These are phyloP conservation scores for Pseudogymnoascus sp. DNA, from an alignment of 2,329 filamentous ascomycete species.

Conservation along the genomic window DNA sequence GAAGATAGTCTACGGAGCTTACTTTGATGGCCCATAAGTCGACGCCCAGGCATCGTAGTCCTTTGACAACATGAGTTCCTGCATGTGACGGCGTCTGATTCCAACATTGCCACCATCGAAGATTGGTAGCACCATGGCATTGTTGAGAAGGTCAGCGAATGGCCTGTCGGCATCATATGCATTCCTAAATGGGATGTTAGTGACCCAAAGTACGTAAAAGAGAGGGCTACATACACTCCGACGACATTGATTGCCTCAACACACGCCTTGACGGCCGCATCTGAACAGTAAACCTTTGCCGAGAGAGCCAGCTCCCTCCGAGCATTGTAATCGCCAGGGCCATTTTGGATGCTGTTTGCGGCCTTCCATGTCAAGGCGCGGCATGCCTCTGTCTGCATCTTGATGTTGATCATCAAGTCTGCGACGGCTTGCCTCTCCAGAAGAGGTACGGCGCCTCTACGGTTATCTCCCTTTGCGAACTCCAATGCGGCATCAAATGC, in stretches of 20 bases:
- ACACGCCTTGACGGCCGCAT: conserved; percentile 41
- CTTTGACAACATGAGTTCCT: conserved; percentile 37
- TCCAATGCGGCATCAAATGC: conserved; percentile 44
- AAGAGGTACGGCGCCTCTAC: conserved; percentile 39
- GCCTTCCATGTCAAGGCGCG: conserved; percentile 47
- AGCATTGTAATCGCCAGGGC: conserved; percentile 33
- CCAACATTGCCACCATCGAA: conserved; percentile 51
- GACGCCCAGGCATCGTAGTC: conserved; percentile 42
- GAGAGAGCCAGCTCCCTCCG: conserved; percentile 40
- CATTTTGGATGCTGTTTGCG: conserved; percentile 36
- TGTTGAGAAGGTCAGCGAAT: conserved; percentile 38
- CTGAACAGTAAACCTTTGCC: conserved; percentile 46
- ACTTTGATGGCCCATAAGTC: conserved; percentile 22
- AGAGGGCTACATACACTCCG: conserved; percentile 35
- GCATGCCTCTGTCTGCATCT: conserved; percentile 44
- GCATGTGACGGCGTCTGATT: conserved; percentile 41
- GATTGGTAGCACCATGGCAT: conserved; percentile 40
- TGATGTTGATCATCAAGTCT: conserved; percentile 45
- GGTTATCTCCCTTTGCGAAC: conserved; percentile 41
- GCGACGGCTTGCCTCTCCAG: conserved; percentile 43
- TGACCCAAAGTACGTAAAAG: conserved; percentile 2
- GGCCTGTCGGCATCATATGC: conserved; percentile 33
- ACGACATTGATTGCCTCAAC: conserved; percentile 45
- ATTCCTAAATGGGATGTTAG: conserved; percentile 22
- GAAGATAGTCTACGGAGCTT: not conserved